Percentiles rank a stretch among this genome's conserved stretches.
Evolutionary conservation across 2,329 filamentous ascomycete species (phyloP).

Genomic region (Cercospora sp.): DNA sequence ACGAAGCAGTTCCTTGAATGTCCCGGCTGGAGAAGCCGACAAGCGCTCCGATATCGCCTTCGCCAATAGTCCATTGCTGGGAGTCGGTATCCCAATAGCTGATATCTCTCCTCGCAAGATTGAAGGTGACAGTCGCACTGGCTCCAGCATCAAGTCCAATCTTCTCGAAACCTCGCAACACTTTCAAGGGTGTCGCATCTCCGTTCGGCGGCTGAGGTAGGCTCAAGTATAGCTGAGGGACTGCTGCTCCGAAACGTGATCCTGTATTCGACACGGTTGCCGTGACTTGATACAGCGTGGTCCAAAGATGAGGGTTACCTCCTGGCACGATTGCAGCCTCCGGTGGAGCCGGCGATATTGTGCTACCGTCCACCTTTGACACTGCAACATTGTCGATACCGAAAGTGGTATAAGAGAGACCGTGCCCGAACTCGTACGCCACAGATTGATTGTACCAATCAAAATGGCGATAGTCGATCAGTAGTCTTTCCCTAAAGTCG

Average conservation of each 20-base stretch:
- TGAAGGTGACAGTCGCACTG: slow-evolving; percentile 35
- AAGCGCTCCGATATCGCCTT: slow-evolving; percentile 26
- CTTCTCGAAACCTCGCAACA: slow-evolving; percentile 50
- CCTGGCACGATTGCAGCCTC: slow-evolving; percentile 44
- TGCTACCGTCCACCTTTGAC: slow-evolving; percentile 6
- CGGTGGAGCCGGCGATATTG: slow-evolving; percentile 60
- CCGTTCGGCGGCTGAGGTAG: slow-evolving; percentile 45
- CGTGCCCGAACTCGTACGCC: slow-evolving; percentile 35
- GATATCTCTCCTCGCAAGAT: slow-evolving; percentile 39
- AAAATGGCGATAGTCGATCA: slow-evolving; percentile 58
- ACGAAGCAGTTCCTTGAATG: slow-evolving; percentile 21
- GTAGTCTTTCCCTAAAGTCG: slow-evolving; percentile 54
- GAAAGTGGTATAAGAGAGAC: slow-evolving; percentile 34
- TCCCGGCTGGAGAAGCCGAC: slow-evolving; percentile 33
- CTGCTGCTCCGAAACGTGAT: slow-evolving; percentile 52
- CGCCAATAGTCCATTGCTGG: slow-evolving; percentile 38
- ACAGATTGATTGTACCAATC: slow-evolving; percentile 42
- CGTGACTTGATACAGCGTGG: slow-evolving; percentile 51
- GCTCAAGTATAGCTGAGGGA: slow-evolving; percentile 59
- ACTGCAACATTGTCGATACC: slow-evolving; percentile 21
- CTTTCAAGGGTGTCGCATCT: slow-evolving; percentile 47
- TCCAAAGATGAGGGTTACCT: slow-evolving; percentile 66
- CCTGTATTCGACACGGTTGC: slow-evolving; percentile 64
- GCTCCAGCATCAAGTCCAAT: slow-evolving; percentile 35
- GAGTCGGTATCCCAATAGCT: slow-evolving; percentile 39